Evolutionary conservation across 1,284 basidiomycete species (phyloP), one percentile per base, ranked within the genome.

Genomic region (Fistulinella cinereoalba): DNA sequence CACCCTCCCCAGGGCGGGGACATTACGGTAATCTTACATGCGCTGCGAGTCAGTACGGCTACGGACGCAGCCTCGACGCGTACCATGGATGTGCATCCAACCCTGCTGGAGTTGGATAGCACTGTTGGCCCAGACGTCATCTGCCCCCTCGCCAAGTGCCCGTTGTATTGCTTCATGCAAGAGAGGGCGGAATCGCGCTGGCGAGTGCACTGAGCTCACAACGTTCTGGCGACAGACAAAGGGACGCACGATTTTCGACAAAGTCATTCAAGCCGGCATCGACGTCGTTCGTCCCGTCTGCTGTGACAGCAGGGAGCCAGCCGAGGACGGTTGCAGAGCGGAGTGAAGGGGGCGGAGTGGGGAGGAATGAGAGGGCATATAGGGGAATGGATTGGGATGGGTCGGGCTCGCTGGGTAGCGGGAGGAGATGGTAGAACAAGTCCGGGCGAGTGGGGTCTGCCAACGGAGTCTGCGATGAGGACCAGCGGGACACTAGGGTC

Each of bases 61-160:
- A 19, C 33, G 37, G 12, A 21, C 6, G n/a, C 13, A 16, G 29
- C 4, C 12, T 22, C 7, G 18, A 11, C 28, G 51, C 76, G 46
- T 54, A 85, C 87, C 88, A 41, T 89, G 79, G 41, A 91, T 81
- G 60, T 91, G 88, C 83, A 91, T 85, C 88, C 88, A 91, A 11
- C 88, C 88, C 34, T 79, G 66, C 46, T 79, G 76, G 3, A 79
- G 67, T 57, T 86, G 84, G 21, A 77, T 66, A 12, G 87, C 88
- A 4, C 73, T 77, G 49, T 81, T 81, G 12, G 60, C 74, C 69
- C 83, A 81, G 4, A 86, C 70, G 3, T 86, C 81, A 55, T 90
- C 88, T 1, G 75, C 68, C 13, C 71, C 74, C 40, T 84, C 76
- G 7, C 58, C 60, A 6, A 90, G 67, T 25, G 73, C 80, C 22